Evolutionary conservation across 805 yeast species (phyloP).

Genomic region (Ogataea ramenticola): DNA sequence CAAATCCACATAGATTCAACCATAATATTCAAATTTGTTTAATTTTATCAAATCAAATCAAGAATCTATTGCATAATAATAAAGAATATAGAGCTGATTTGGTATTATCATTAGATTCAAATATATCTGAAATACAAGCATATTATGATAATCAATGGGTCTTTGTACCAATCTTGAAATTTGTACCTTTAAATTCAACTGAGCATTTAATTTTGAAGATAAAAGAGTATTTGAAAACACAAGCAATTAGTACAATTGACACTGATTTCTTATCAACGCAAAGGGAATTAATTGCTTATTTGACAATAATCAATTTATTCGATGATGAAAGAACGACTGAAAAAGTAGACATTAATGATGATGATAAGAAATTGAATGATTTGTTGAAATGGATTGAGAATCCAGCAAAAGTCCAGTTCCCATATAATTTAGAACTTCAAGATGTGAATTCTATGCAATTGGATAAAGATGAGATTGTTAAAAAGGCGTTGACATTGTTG

Average conservation of each 20-base stretch:
- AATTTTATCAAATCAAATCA: conserved; percentile 39
- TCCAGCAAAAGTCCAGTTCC: conserved; percentile 8
- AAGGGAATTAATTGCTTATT: conserved; percentile 10
- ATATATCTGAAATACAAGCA: conserved; percentile 20
- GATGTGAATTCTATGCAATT: conserved; percentile 5
- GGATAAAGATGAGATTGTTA: conserved; percentile 6
- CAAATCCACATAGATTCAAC: neutral
- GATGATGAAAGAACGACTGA: neutral
- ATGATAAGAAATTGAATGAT: conserved; percentile 3
- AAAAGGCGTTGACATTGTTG: neutral
- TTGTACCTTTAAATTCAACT: conserved; percentile 36
- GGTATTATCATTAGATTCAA: conserved; percentile 43
- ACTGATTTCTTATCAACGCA: conserved; percentile 2
- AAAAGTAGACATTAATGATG: conserved; percentile 8
- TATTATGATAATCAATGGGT: conserved; percentile 2
- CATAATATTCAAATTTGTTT: conserved; percentile 29
- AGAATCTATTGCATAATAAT: conserved; percentile 19
- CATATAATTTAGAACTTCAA: conserved; percentile 12
- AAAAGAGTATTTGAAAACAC: conserved; percentile 5
- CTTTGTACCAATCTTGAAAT: conserved; percentile 37
- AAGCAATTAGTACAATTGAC: neutral
- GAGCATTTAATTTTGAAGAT: conserved; percentile 30
- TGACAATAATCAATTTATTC: conserved; percentile 4
- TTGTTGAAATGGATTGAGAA: conserved; percentile 24
- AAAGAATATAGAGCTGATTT: conserved; percentile 31